A percentile compares a stretch with the other conserved stretches of the same genome.
Evolutionary conservation across 345 rosid genomes (phyloP).

Genomic region (Eucalyptus curtisii): DNA sequence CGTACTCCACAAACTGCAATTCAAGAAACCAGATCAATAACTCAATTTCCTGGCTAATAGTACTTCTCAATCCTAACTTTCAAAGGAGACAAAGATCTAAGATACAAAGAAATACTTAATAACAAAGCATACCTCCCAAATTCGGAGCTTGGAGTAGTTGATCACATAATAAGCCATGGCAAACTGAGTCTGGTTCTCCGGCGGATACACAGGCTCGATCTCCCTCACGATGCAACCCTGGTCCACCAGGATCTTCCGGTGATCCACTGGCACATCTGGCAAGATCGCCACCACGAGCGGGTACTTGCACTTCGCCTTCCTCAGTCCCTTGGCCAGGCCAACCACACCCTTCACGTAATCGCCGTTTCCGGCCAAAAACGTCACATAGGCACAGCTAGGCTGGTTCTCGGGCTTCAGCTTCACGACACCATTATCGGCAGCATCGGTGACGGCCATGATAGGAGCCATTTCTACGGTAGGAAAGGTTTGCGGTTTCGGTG

Average conservation of each 20-base stretch:
- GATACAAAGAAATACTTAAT: too few species aligned
- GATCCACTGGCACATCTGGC: constrained; percentile 33
- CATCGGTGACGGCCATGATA: background rate
- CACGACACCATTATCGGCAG: background rate
- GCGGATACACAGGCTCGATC: constrained; percentile 28
- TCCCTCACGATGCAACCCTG: constrained; percentile 26
- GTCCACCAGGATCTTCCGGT: constrained; percentile 15
- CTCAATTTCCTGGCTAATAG: background rate
- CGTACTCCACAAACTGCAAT: constrained; percentile 22
- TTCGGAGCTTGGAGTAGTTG: constrained; percentile 36
- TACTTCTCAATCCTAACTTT: background rate
- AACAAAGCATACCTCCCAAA: constrained; percentile 19
- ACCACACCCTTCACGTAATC: constrained; percentile 34
- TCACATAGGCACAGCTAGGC: constrained; percentile 14
- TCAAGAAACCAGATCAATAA: background rate
- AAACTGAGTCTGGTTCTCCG: constrained; percentile 6
- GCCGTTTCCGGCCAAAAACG: constrained; percentile 11
- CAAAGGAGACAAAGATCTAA: background rate
- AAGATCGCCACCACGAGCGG: constrained; percentile 27
- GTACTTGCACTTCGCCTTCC: constrained; percentile 19
- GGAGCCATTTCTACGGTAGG: background rate
- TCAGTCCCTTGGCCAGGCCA: constrained; percentile 29
- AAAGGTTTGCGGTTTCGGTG: background rate
- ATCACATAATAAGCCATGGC: constrained; percentile 17
- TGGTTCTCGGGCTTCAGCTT: background rate